Evolutionary conservation across 108 stramenopile species (phyloP), one percentile per base, ranked within the genome.

Genomic region (Cyclotella baltica): DNA sequence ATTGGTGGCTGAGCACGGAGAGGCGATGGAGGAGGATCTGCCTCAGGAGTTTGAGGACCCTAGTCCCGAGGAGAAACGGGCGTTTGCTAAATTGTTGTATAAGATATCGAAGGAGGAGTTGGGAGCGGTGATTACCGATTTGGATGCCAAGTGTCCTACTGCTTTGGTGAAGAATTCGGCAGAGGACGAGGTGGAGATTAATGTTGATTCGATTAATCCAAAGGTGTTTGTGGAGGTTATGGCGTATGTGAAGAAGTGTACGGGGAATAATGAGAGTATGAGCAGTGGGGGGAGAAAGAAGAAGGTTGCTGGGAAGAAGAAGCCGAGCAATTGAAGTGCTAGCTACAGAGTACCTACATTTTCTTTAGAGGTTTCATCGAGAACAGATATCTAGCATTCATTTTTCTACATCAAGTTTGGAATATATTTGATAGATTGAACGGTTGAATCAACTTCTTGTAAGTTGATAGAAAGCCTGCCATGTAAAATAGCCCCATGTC

Each of bases 151-250:
- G 68, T 96, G 94, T 84, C 98, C 96, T 35, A 78, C 83, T 43
- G 95, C 97, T 13, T 59, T 98, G 51, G 78, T 78, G 37, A 94
- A 95, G 80, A 95, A 92, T 77, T 73, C 84, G 37, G 84, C 86
- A 8, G 92, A 96, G 80, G 96, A 95, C 82, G 96, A 97, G 84
- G 89, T 96, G 29, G 97, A 98, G 80, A 75, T 98, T 56, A 98
- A 98, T 81, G 87, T 98, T 9, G 98, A 98, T 86, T 87, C 84
- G 43, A 86, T 98, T 28, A 80, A 80, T n/a, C 74, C 94, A 10
- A 71, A 80, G 33, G 76, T 90, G 25, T 96, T 98, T 83, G 69
- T 72, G 53, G 95, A 97, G 66, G 63, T 96, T n/a, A 85, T 85
- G 65, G 59, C 77, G 33, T 88, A 50, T 75, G 88, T 88, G 16